A percentile compares a stretch with the other conserved stretches of the same genome.
phyloP scores from a whole-genome alignment of 768 basidiomycete species.

The Lactarius akahatsu region DNA sequence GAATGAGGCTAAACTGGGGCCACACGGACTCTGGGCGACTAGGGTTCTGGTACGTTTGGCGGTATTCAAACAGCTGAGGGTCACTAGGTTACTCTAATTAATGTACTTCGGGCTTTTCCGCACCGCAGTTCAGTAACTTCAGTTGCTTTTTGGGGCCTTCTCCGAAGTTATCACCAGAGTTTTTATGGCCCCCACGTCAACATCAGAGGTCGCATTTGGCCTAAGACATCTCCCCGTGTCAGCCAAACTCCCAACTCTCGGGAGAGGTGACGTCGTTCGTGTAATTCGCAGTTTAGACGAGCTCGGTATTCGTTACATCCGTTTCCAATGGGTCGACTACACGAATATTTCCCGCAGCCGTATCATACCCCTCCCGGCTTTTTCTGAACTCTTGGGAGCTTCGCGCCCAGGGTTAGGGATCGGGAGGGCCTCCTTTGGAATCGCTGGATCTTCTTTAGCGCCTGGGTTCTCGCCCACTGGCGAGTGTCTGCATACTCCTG shows the following conservation, averaged over 20 bases:
- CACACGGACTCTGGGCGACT: no score
- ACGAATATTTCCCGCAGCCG: slow-evolving; percentile 59
- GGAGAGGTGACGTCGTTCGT: background rate
- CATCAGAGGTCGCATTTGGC: slow-evolving; percentile 15
- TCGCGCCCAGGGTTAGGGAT: slow-evolving; percentile 54
- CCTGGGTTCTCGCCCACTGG: slow-evolving; percentile 54
- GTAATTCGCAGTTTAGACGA: background rate
- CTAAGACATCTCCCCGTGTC: slow-evolving; percentile 9
- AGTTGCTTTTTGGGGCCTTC: background rate
- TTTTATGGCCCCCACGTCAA: slow-evolving; percentile 2
- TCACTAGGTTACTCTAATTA: no score
- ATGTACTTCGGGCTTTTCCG: background rate
- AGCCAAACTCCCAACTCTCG: slow-evolving; percentile 5
- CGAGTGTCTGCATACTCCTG: slow-evolving; percentile 60
- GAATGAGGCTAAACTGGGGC: no score
- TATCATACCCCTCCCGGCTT: slow-evolving; percentile 55
- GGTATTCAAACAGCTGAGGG: background rate
- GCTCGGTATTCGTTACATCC: slow-evolving; percentile 36
- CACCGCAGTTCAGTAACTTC: background rate
- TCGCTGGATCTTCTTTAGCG: slow-evolving; percentile 47
- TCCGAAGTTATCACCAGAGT: background rate
- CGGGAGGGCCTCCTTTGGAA: slow-evolving; percentile 47
- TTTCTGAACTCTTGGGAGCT: slow-evolving; percentile 50
- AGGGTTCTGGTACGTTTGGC: no score
- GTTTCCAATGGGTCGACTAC: slow-evolving; percentile 67